Percentiles rank a stretch among this genome's conserved stretches.
Evolutionary conservation across 192 early-diverging fungal genomes (phyloP).

Genomic region (Podila clonocystis): DNA sequence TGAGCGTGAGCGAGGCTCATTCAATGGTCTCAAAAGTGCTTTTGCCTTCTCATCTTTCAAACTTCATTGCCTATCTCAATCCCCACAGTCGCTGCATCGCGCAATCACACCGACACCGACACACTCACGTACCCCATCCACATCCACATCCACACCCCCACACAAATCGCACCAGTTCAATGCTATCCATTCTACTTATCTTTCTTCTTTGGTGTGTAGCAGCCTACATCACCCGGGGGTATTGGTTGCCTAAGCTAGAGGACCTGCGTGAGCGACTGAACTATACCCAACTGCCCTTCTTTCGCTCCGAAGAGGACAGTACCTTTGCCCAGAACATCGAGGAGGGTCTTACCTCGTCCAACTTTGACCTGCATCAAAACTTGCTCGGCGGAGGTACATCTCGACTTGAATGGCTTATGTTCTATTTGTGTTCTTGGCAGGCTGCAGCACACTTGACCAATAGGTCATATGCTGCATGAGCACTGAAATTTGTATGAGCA

Average conservation of each 20-base stretch:
- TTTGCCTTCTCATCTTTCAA: not conserved
- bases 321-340: slow-evolving; percentile 67
- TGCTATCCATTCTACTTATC: slow-evolving; percentile 29
- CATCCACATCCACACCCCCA: not conserved
- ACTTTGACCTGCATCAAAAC: slow-evolving; percentile 65
- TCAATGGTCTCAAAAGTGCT: no score
- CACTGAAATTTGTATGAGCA: no score
- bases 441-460: not conserved
- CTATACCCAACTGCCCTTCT: slow-evolving; percentile 61
- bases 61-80: not conserved
- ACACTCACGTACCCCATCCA: not conserved
- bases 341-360: slow-evolving; percentile 62
- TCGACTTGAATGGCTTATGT: not conserved
- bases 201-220: slow-evolving; percentile 24
- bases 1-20: no score
- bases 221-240: slow-evolving; percentile 20
- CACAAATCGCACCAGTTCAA: not conserved
- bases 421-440: not conserved
- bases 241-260: slow-evolving; percentile 33
- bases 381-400: slow-evolving; percentile 54
- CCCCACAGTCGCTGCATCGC: not conserved
- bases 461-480: no score
- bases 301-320: slow-evolving; percentile 46
- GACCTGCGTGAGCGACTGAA: slow-evolving; percentile 43
- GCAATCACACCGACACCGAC: not conserved